Conservation (phyloP, 257 asterid species). For the Solanum appendiculatum region DNA sequence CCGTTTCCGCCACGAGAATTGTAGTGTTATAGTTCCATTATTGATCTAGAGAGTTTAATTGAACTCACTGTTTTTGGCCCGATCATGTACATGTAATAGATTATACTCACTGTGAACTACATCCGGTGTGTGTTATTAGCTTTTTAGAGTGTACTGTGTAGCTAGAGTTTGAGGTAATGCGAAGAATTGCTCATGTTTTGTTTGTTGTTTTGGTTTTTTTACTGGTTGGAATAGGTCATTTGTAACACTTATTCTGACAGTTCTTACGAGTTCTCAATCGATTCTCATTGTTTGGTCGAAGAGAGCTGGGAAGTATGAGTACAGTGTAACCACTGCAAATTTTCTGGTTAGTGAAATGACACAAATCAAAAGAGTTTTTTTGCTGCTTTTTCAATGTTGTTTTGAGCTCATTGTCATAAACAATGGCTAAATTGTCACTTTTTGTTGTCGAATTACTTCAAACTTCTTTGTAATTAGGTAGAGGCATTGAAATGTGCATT, state of each 20-base stretch:
- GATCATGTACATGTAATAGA: neutral
- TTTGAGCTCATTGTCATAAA: neutral
- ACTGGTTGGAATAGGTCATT: conserved; percentile 45
- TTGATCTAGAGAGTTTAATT: neutral
- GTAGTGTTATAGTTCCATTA: neutral
- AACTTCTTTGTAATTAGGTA: conserved; percentile 42
- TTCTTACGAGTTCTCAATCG: conserved; percentile 97
- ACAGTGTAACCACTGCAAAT: conserved; percentile 97
- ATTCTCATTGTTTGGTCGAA: conserved; percentile 99
- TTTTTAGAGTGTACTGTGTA: neutral
- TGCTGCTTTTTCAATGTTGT: neutral
- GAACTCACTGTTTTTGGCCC: neutral
- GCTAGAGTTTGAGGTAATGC: neutral
- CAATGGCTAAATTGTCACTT: neutral
- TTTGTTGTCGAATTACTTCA: neutral
- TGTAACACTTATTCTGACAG: conserved; percentile 77
- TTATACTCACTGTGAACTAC: neutral
- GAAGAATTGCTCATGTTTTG: neutral
- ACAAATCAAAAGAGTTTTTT: neutral
- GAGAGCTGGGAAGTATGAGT: conserved; percentile 97
- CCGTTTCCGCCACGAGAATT: neutral
- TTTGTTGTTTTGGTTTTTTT: neutral
- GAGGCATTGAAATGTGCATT: conserved; percentile 89
- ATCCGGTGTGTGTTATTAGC: neutral
- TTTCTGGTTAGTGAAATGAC: conserved; percentile 69